phyloP scores from a whole-genome alignment of 805 yeast species.

The Candida bentonensis region DNA sequence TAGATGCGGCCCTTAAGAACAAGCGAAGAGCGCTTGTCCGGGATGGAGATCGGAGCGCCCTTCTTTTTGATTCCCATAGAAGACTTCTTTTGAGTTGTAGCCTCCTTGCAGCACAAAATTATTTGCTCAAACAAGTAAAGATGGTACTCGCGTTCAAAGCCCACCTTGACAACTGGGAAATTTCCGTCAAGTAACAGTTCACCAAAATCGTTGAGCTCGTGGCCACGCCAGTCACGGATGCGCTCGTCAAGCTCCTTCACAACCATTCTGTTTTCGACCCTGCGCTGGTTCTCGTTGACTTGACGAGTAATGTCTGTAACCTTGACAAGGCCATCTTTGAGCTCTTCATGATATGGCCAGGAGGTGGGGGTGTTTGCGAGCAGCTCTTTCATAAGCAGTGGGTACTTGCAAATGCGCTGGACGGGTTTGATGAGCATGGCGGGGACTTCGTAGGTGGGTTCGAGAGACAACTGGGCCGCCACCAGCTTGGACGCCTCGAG shows the following conservation, averaged over 20 bases:
- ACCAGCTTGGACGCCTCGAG: conserved; percentile 43
- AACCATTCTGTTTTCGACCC: conserved; percentile 69
- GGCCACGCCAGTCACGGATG: conserved; percentile 88
- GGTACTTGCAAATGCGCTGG: conserved; percentile 92
- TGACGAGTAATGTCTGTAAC: conserved; percentile 73
- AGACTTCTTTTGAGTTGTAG: conserved; percentile 34
- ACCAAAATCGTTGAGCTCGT: conserved; percentile 66
- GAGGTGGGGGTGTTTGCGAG: conserved; percentile 45
- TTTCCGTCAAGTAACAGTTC: conserved; percentile 64
- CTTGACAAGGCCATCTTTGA: conserved; percentile 53
- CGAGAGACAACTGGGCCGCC: conserved; percentile 46
- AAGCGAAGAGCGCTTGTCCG: conserved; percentile 18
- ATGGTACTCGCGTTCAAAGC: conserved; percentile 73
- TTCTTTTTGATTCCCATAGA: conserved; percentile 35
- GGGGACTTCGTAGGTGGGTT: conserved; percentile 79
- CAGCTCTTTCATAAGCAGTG: conserved; percentile 59
- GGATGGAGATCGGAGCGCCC: conserved; percentile 16
- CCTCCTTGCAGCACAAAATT: conserved; percentile 50
- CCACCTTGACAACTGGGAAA: conserved; percentile 31
- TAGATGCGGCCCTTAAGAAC: conserved; percentile 75
- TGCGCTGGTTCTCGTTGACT: conserved; percentile 88
- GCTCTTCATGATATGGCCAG: conserved; percentile 48
- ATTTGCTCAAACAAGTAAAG: conserved; percentile 76
- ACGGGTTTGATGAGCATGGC: conserved; percentile 86
- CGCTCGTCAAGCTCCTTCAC: conserved; percentile 56